These are phyloP conservation scores for Ramaria rubella DNA, from an alignment of 768 basidiomycete genomes.

Conservation along the genomic window DNA sequence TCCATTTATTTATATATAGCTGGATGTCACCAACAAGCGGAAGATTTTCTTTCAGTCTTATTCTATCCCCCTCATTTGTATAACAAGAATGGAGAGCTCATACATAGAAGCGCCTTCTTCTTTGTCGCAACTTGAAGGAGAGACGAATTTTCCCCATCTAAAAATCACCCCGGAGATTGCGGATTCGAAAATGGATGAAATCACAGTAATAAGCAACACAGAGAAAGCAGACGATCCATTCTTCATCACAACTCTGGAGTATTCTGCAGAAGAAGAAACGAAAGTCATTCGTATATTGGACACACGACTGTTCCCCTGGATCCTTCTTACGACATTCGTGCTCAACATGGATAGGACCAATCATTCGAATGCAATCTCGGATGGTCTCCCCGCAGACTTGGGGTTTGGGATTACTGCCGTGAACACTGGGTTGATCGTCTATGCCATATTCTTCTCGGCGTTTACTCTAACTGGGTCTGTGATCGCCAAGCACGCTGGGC, in stretches of 20 bases:
- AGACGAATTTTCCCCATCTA: too few relatives aligned
- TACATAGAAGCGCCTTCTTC: too few relatives aligned
- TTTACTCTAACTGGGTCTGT: slow-evolving; percentile 34
- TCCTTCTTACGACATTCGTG: slow-evolving; percentile 20
- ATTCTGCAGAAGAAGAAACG: slow-evolving; percentile 29
- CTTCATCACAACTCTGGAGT: slow-evolving; percentile 25
- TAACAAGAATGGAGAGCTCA: too few relatives aligned
- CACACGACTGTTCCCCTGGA: slow-evolving; percentile 27
- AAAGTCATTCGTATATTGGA: slow-evolving; percentile 26
- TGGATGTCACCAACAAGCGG: too few relatives aligned
- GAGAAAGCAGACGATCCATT: neutral
- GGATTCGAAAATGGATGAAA: too few relatives aligned
- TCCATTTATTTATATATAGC: too few relatives aligned
- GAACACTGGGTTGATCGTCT: slow-evolving; percentile 33
- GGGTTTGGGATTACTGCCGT: slow-evolving; percentile 36
- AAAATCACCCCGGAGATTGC: too few relatives aligned
- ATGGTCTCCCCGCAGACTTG: slow-evolving; percentile 32
- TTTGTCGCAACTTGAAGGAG: too few relatives aligned
- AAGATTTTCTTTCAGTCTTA: too few relatives aligned
- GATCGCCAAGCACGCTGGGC: slow-evolving; percentile 34
- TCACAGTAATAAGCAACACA: neutral
- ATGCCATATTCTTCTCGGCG: slow-evolving; percentile 30
- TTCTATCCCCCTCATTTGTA: too few relatives aligned
- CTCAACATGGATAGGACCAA: slow-evolving; percentile 39
- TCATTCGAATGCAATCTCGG: slow-evolving; percentile 36